Conservation (phyloP, 768 basidiomycete genomes). For the Omphalotus guepiniiformis region DNA sequence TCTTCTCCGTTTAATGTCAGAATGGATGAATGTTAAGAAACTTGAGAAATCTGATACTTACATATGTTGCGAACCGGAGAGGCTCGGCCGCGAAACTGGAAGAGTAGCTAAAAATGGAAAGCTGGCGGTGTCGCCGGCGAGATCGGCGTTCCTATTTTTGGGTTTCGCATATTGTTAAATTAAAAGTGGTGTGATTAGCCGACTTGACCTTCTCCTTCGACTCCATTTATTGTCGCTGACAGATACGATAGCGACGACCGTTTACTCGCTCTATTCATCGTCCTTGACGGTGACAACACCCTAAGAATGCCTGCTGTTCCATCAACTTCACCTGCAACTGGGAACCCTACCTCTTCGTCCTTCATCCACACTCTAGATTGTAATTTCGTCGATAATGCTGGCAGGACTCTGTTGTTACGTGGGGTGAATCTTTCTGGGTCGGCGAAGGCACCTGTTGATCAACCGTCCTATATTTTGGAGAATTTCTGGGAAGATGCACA, state of each 20-base stretch:
- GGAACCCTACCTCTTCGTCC: constrained; percentile 38
- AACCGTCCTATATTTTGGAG: constrained; percentile 63
- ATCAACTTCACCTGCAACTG: constrained; percentile 54
- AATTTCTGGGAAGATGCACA: constrained; percentile 84
- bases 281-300: not conserved
- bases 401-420: constrained; percentile 77
- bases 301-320: constrained; percentile 51
- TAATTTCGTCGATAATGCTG: constrained; percentile 69
- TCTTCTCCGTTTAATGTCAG: no score
- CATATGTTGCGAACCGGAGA: no score
- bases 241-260: not conserved
- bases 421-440: constrained; percentile 95
- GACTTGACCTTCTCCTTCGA: no score
- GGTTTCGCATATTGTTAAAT: no score
- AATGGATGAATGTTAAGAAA: no score
- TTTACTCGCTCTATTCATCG: not conserved
- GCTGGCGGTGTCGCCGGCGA: no score
- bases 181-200: no score
- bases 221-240: not conserved
- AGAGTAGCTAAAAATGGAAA: no score
- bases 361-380: constrained; percentile 65
- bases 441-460: constrained; percentile 74
- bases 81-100: no score
- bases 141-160: no score
- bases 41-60: no score